Percentiles rank a stretch among this genome's conserved stretches.
These are phyloP conservation scores for Colletotrichum cuscutae DNA, from an alignment of 2,329 filamentous ascomycete species.

Conservation along the genomic window DNA sequence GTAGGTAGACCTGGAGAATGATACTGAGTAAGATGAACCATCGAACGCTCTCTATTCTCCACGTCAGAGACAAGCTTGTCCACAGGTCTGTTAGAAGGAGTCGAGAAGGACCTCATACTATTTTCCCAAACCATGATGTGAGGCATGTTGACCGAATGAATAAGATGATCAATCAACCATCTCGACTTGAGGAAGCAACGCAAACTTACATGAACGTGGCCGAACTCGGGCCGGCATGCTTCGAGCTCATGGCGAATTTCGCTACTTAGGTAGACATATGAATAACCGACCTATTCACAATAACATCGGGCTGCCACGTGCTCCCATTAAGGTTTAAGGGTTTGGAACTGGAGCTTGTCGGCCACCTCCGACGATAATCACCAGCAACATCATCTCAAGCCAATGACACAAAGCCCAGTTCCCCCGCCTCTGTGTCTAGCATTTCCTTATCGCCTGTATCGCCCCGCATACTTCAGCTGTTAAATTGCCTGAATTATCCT, in stretches of 20 bases:
- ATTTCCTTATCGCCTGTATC: constrained; percentile 6
- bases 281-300: not conserved
- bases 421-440: not conserved
- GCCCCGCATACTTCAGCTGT: not conserved
- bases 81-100: not conserved
- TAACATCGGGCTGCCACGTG: not conserved
- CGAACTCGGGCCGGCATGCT: not conserved
- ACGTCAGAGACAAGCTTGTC: not conserved
- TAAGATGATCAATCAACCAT: not conserved
- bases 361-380: constrained; percentile 7
- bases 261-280: not conserved
- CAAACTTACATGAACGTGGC: not conserved
- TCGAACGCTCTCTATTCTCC: not conserved
- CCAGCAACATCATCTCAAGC: not conserved
- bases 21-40: not conserved
- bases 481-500: not conserved
- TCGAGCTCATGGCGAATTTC: not conserved
- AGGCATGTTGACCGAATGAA: not conserved
- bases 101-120: no score
- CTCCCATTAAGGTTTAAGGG: not conserved
- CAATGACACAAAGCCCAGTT: not conserved
- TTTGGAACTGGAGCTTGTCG: not conserved
- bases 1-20: not conserved
- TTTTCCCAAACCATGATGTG: no score
- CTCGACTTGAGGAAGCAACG: not conserved